phyloP scores from a whole-genome alignment of 169 alveolate genomes.

The Cryptosporidium xiaoi region DNA sequence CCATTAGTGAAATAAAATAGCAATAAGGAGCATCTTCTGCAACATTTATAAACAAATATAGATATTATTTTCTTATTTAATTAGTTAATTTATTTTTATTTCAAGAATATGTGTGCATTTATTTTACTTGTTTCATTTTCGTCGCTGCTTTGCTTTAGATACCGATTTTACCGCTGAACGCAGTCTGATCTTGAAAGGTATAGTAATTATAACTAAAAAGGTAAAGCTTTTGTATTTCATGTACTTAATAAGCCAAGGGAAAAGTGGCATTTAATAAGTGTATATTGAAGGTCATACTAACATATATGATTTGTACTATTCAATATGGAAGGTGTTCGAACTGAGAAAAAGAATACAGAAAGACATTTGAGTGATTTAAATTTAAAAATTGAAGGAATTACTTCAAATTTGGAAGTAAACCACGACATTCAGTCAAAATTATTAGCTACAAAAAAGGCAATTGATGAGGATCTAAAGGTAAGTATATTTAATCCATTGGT shows the following conservation, averaged over 20 bases:
- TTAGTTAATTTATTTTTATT: no score
- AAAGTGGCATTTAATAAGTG: no score
- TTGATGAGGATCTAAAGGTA: slow-evolving; percentile 73
- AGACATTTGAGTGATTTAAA: slow-evolving; percentile 33
- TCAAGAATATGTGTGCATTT: no score
- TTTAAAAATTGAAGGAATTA: slow-evolving; percentile 15
- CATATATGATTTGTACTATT: no score
- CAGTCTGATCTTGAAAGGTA: no score
- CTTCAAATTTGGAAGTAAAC: neutral
- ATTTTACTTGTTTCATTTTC: no score
- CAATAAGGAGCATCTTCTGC: neutral
- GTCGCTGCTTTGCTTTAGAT: no score
- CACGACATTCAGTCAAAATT: slow-evolving; percentile 34
- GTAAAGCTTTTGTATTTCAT: neutral
- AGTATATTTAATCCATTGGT: neutral
- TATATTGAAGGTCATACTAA: no score
- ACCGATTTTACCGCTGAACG: no score
- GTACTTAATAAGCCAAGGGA: neutral
- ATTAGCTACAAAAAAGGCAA: slow-evolving; percentile 42
- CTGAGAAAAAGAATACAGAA: slow-evolving; percentile 13
- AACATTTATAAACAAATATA: neutral
- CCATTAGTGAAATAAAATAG: slow-evolving; percentile 1
- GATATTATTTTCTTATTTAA: no score
- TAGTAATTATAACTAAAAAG: no score
- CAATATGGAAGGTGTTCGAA: neutral